A percentile compares a stretch with the other conserved stretches of the same genome.
phyloP scores from a whole-genome alignment of 345 rosid species.

The Theobroma cacao region DNA sequence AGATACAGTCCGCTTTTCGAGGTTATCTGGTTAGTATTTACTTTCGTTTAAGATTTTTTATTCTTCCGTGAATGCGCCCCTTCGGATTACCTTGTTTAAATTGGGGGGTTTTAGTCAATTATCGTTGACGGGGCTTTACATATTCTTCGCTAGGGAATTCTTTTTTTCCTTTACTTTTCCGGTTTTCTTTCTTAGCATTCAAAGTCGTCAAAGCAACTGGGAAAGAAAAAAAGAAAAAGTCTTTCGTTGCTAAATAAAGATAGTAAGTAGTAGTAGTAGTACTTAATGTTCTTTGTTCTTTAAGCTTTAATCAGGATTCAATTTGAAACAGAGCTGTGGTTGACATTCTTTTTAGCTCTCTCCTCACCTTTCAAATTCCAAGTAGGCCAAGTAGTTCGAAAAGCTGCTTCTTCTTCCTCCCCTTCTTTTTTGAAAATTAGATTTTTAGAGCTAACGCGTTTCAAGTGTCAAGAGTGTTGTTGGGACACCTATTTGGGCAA shows the following conservation, averaged over 20 bases:
- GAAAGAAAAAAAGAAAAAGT: not conserved
- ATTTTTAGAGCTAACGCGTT: not conserved
- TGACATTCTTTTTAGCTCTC: not conserved
- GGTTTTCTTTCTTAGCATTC: not conserved
- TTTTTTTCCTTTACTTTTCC: not conserved
- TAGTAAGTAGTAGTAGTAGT: not conserved
- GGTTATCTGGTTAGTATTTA: conserved; percentile 80
- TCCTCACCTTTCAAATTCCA: not conserved
- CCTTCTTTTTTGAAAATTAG: not conserved
- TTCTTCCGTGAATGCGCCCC: not conserved
- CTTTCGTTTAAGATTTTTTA: not conserved
- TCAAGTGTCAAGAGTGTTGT: no score
- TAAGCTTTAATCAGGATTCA: not conserved
- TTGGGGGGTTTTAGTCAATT: not conserved
- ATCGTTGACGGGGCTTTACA: not conserved
- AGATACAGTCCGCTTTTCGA: conserved; percentile 85
- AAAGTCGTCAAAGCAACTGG: not conserved
- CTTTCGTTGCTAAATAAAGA: not conserved
- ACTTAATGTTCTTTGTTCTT: not conserved
- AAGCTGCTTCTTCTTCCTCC: no score
- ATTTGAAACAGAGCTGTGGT: not conserved
- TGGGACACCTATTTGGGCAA: not conserved
- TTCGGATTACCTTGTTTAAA: not conserved
- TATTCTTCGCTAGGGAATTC: not conserved
- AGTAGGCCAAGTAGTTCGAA: not conserved